Evolutionary conservation across 345 rosid genomes (phyloP).

Genomic region (thale cress (Arabidopsis thaliana)): TAIR10.1 NC_003070.9:247501-248000

Average conservation of each 20-base stretch:
- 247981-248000: not conserved
- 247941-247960: not conserved
- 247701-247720: constrained; percentile 16
- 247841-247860: not conserved
- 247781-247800: not conserved
- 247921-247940: not conserved
- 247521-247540: not conserved
- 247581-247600: constrained; percentile 53
- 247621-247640: constrained; percentile 53
- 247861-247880: constrained; percentile 6
- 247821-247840: not conserved
- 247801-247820: not conserved
- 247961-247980: not conserved
- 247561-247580: constrained; percentile 55
- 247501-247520: not conserved
- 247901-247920: not conserved
- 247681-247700: constrained; percentile 28
- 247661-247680: constrained; percentile 49
- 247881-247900: constrained; percentile 2
- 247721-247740: not conserved
- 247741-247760: not conserved
- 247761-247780: not conserved
- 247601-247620: constrained; percentile 54
- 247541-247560: not conserved
- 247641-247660: constrained; percentile 64